Evolutionary conservation across 345 rosid species (phyloP).

Genomic region (Hibiscus syriacus): DNA sequence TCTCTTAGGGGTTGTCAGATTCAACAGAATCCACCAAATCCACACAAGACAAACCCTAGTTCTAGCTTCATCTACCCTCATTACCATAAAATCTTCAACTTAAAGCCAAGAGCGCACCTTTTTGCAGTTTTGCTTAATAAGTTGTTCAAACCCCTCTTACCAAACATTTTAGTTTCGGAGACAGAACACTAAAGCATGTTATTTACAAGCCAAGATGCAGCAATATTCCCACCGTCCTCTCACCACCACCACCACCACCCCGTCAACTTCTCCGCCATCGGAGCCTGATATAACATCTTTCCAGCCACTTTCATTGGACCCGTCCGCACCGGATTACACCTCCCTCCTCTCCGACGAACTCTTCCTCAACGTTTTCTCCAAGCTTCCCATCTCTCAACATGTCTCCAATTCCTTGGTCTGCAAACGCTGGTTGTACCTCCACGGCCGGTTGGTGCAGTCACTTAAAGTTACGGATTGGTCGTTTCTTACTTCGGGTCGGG

Average conservation of each 20-base stretch:
- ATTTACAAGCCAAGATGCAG: slow-evolving; percentile 21
- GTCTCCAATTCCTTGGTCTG: slow-evolving; percentile 37
- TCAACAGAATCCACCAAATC: slow-evolving; percentile 5
- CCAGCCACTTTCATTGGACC: slow-evolving; percentile 1
- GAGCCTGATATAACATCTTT: slow-evolving; percentile 6
- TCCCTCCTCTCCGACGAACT: slow-evolving; percentile 43
- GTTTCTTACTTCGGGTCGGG: slow-evolving; percentile 45
- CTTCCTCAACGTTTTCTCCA: slow-evolving; percentile 40
- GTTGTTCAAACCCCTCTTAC: neutral
- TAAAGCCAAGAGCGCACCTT: slow-evolving; percentile 1
- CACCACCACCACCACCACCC: slow-evolving; percentile 3
- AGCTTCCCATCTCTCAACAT: slow-evolving; percentile 35
- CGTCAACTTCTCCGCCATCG: slow-evolving; percentile 20
- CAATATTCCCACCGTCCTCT: slow-evolving; percentile 11
- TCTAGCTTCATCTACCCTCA: slow-evolving; percentile 4
- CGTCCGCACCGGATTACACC: slow-evolving; percentile 20
- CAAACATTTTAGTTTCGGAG: slow-evolving; percentile 13
- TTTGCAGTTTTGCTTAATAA: slow-evolving; percentile 7
- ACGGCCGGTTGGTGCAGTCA: slow-evolving; percentile 44
- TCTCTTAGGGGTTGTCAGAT: no score
- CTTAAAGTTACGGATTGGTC: slow-evolving; percentile 40
- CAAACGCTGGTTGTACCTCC: slow-evolving; percentile 51
- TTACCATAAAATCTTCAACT: neutral
- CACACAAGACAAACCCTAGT: slow-evolving; percentile 8
- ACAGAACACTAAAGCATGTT: slow-evolving; percentile 17